A percentile compares a stretch with the other conserved stretches of the same genome.
phyloP scores from a whole-genome alignment of 768 basidiomycete genomes.

The Kwoniella sp. region DNA sequence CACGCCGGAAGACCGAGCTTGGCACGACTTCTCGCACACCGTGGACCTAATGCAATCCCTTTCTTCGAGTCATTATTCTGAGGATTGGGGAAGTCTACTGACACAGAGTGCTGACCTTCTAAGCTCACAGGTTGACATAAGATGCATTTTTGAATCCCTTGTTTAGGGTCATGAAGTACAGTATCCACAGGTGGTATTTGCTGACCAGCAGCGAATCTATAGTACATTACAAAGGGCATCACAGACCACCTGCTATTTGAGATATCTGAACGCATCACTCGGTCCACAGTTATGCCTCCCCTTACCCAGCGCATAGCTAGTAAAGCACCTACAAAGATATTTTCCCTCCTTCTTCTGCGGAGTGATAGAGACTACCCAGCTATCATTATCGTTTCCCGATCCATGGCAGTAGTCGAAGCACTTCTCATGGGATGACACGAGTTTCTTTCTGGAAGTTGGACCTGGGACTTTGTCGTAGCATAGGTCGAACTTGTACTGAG shows the following conservation, averaged over 20 bases:
- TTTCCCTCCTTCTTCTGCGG: not conserved
- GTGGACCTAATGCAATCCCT: no score
- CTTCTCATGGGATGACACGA: not conserved
- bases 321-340: conserved; percentile 13
- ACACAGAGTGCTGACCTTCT: no score
- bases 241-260: not conserved
- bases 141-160: no score
- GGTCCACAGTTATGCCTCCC: conserved; percentile 8
- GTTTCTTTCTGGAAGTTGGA: conserved; percentile 1
- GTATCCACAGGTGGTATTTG: no score
- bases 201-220: no score
- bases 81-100: no score
- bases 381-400: conserved; percentile 4
- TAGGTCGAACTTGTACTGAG: conserved; percentile 9
- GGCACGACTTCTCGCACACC: no score
- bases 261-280: conserved; percentile 8
- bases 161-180: not conserved
- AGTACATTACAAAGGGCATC: not conserved
- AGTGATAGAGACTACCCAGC: conserved; percentile 10
- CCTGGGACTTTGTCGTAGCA: conserved; percentile 16
- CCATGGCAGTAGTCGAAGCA: conserved; percentile 16
- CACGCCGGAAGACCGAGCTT: no score
- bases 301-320: conserved; percentile 7
- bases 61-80: no score
- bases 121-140: no score